Conservation (phyloP, 2,329 filamentous ascomycete genomes). For the Myriosclerotinia curreyana region DNA sequence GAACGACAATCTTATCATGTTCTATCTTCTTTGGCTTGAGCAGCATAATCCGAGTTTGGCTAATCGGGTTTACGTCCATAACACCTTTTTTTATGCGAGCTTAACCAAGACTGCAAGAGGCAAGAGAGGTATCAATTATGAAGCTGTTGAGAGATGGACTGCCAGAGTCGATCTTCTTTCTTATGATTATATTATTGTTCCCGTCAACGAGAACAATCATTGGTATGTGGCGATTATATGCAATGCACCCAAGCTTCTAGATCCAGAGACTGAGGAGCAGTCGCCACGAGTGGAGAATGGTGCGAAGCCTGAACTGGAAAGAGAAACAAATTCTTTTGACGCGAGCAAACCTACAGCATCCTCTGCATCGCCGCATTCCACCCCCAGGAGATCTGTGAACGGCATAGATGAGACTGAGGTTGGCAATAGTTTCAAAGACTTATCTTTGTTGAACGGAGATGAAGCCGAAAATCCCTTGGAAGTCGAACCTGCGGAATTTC, state of each 20-base stretch:
- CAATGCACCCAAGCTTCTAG: slow-evolving; percentile 68
- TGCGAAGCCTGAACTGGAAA: neutral
- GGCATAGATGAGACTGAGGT: neutral
- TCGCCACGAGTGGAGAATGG: slow-evolving; percentile 11
- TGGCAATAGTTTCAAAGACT: neutral
- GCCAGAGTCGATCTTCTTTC: slow-evolving; percentile 77
- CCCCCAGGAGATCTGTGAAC: neutral
- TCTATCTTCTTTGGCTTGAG: slow-evolving; percentile 77
- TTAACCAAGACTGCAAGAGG: slow-evolving; percentile 59
- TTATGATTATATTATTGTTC: slow-evolving; percentile 86
- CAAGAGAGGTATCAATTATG: slow-evolving; percentile 70
- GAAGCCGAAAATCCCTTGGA: neutral
- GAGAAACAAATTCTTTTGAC: neutral
- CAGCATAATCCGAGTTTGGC: slow-evolving; percentile 53
- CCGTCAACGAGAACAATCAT: slow-evolving; percentile 81
- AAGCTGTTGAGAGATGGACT: slow-evolving; percentile 84
- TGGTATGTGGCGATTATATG: slow-evolving; percentile 97
- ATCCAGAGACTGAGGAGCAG: slow-evolving; percentile 22
- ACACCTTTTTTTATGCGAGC: slow-evolving; percentile 84
- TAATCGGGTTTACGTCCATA: slow-evolving; percentile 79
- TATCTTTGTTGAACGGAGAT: neutral
- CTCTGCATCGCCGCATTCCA: neutral
- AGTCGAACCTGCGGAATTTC: neutral
- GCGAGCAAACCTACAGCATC: slow-evolving; percentile 8
- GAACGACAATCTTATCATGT: slow-evolving; percentile 89